Percentiles rank a stretch among this genome's conserved stretches.
phyloP scores from a whole-genome alignment of 78 protist genomes.

The Anaeramoeba flamelloides region DNA sequence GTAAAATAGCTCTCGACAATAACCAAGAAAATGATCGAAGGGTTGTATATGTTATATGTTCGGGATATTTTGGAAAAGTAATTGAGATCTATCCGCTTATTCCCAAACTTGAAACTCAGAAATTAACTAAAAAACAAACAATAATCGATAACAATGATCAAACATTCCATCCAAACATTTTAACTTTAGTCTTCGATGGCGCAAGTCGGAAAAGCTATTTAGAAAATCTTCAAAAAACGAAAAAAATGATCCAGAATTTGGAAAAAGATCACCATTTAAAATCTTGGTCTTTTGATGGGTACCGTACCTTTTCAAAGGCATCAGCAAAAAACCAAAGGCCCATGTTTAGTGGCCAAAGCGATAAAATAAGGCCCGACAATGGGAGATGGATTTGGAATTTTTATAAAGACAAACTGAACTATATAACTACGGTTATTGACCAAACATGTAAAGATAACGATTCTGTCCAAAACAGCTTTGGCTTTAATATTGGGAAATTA shows the following conservation, averaged over 20 bases:
- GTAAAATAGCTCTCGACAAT: too few species aligned
- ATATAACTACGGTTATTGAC: not conserved
- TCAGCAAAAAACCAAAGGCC: not conserved
- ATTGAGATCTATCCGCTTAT: too few species aligned
- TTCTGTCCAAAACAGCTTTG: not conserved
- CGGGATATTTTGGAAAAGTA: too few species aligned
- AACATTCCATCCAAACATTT: not conserved
- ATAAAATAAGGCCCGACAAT: not conserved
- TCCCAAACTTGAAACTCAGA: too few species aligned
- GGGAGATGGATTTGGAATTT: not conserved
- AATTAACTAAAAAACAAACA: too few species aligned
- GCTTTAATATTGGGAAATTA: too few species aligned
- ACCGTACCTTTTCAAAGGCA: not conserved
- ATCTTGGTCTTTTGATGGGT: not conserved
- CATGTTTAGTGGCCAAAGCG: not conserved
- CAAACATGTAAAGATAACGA: not conserved
- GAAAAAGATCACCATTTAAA: not conserved
- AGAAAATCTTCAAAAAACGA: not conserved
- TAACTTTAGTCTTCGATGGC: not conserved
- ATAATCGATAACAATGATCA: too few species aligned
- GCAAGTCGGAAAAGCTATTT: not conserved
- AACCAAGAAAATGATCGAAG: too few species aligned
- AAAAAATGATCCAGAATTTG: not conserved
- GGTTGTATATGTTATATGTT: too few species aligned
- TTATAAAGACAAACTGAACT: not conserved